phyloP scores from a whole-genome alignment of 441 rosid species.

The Corymbia calophylla region DNA sequence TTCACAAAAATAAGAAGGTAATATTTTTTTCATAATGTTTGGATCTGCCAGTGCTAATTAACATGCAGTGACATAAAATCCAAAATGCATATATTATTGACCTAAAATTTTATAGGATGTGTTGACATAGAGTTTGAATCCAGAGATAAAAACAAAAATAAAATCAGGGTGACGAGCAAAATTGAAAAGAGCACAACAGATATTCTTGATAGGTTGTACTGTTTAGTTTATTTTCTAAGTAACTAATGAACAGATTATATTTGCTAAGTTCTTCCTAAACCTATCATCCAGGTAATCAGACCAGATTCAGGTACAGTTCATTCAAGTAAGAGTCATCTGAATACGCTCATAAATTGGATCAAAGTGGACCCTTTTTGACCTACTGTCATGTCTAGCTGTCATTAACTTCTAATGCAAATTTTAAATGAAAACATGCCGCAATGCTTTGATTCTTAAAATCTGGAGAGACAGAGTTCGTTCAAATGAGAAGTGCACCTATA shows the following conservation, averaged over 20 bases:
- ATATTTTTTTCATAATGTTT: neutral
- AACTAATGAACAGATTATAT: neutral
- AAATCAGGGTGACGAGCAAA: neutral
- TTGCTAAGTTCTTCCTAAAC: neutral
- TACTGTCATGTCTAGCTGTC: neutral
- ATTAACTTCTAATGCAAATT: neutral
- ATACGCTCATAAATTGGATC: neutral
- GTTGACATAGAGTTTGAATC: neutral
- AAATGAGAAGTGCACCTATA: neutral
- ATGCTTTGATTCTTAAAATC: neutral
- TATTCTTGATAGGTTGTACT: neutral
- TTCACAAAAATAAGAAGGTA: neutral
- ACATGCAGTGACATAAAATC: neutral
- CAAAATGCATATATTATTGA: neutral
- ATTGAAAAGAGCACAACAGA: neutral
- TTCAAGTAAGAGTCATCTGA: neutral
- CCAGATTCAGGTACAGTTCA: neutral
- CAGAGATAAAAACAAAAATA: neutral
- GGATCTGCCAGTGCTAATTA: neutral
- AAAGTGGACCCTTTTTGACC: neutral
- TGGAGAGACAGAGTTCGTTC: neutral
- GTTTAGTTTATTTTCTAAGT: neutral
- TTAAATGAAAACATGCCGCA: neutral
- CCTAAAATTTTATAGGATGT: neutral
- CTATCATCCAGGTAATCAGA: neutral